Conservation (phyloP, 148 eudicot species). For the Suaeda aralocaspica region DNA sequence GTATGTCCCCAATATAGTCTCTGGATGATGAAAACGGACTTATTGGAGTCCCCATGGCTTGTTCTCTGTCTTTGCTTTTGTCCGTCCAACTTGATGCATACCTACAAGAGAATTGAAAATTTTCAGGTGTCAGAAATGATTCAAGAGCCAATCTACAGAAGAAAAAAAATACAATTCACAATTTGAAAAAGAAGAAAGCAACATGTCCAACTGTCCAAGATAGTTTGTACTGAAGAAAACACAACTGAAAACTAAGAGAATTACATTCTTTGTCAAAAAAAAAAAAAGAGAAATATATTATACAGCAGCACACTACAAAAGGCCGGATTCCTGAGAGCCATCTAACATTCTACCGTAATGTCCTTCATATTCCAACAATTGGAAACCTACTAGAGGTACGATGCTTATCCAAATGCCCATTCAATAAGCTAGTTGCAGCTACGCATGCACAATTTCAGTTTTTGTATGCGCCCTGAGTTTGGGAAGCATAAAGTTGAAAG, state of each 20-base stretch:
- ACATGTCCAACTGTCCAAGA: background rate
- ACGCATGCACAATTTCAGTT: background rate
- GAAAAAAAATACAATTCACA: too few relatives aligned
- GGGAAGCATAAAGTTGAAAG: background rate
- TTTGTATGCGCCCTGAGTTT: background rate
- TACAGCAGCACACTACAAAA: too few relatives aligned
- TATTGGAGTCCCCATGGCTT: conserved; percentile 39
- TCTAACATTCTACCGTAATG: too few relatives aligned
- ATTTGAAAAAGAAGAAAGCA: background rate
- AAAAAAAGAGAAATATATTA: too few relatives aligned
- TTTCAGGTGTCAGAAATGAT: background rate
- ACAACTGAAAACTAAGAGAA: too few relatives aligned
- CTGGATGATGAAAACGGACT: conserved; percentile 54
- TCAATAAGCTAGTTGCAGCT: background rate
- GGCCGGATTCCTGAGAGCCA: too few relatives aligned
- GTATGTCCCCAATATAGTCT: conserved; percentile 67
- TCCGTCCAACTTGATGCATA: conserved; percentile 92
- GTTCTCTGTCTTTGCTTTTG: conserved; percentile 65
- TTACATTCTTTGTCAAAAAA: too few relatives aligned
- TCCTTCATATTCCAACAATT: too few relatives aligned
- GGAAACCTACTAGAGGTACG: too few relatives aligned
- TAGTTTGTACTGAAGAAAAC: background rate
- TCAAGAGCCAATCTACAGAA: background rate
- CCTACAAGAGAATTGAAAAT: conserved; percentile 32
- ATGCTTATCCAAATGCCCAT: too few relatives aligned